Percentiles rank a stretch among this genome's conserved stretches.
Conservation (phyloP, 352 stramenopile genomes). For the Peronospora belbahrii region DNA sequence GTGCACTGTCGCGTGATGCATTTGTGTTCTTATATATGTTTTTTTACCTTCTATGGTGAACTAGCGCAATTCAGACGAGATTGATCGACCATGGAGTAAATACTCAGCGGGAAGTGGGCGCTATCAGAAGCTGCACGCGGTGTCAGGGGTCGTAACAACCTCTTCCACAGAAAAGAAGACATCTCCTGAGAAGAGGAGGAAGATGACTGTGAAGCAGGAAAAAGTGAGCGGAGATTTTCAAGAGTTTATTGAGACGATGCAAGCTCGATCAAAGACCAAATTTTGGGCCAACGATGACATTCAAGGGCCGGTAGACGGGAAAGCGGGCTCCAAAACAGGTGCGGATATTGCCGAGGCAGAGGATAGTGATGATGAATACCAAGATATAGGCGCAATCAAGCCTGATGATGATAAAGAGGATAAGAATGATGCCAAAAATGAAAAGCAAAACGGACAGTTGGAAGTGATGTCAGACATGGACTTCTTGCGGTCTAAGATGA, state of each 20-base stretch:
- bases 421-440: conserved; percentile 18
- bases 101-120: conserved; percentile 81
- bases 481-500: conserved; percentile 91
- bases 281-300: conserved; percentile 90
- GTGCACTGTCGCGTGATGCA: neutral
- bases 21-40: conserved; percentile 1
- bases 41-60: conserved; percentile 3
- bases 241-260: conserved; percentile 88
- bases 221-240: conserved; percentile 58
- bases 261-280: conserved; percentile 80
- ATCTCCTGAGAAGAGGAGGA: conserved; percentile 19
- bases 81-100: conserved; percentile 83
- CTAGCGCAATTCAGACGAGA: conserved; percentile 50
- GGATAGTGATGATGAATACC: conserved; percentile 33
- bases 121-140: conserved; percentile 37
- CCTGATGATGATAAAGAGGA: conserved; percentile 26
- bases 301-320: conserved; percentile 31
- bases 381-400: conserved; percentile 25
- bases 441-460: conserved; percentile 14
- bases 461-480: conserved; percentile 85
- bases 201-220: conserved; percentile 12
- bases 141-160: conserved; percentile 8
- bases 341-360: conserved; percentile 26
- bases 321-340: conserved; percentile 15
- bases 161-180: conserved; percentile 7